Evolutionary conservation across 495 filamentous ascomycete species (phyloP), one percentile per base, ranked within the genome.

Genomic region (Massariosphaeria phaeospora): DNA sequence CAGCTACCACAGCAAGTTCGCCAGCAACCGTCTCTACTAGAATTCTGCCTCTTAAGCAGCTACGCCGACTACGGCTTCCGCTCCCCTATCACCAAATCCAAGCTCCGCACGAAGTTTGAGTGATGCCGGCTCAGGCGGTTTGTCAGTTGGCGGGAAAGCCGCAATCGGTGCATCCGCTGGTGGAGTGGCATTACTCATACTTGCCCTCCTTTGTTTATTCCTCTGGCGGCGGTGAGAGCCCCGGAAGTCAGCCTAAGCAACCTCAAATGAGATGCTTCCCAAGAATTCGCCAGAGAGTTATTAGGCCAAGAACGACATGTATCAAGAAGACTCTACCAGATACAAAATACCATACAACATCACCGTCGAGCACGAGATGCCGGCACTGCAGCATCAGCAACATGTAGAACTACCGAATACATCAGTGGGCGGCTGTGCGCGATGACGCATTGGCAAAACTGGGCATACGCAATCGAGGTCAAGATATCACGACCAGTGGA

Each of bases 91-190:
- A 9, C 1, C 45, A 20, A 34, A 35, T 18, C 20, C 51, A 3
- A 21, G 9, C 39, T 10, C 24, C 17, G 35, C 25, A 43, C 40
- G 20, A 13, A 15, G 10, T 10, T 29, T 42, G 2, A 20, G n/a
- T n/a, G n/a, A n/a, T n/a, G n/a, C n/a, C n/a, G n/a, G 29, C 18
- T 48, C 52, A 15, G n/a, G 45, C 3, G 52, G 58, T 38, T 45
- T 56, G 25, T 49, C 51, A 6, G 47, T 40, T 13, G 52, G 44
- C 12, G 45, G 45, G 1, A 55, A 46, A 52, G 51, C 52, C 13
- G 58, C 18, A 2, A 61, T 61, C 4, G 45, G 58, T 5, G 40
- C 29, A 2, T 23, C 25, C 0, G 31, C 45, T 12, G 50, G 48
- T 21, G 25, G 30, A 15, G 26, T 52, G 2, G 46, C 45, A 0